Conservation (phyloP, 495 filamentous ascomycete species). For the Saxispiralis lemnorum region DNA sequence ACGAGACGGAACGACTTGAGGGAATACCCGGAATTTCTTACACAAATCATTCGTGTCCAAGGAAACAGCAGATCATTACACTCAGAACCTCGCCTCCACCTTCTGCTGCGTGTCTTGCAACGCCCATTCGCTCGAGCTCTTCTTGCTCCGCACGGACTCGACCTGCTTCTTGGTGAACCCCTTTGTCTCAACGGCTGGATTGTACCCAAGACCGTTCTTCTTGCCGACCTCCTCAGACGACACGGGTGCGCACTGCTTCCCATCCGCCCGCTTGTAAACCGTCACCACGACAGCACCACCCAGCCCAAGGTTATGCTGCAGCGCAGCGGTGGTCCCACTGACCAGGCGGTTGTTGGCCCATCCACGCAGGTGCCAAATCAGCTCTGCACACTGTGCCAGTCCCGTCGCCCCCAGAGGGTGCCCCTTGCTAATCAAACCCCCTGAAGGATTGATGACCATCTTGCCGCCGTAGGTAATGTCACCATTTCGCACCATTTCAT, state of each 20-base stretch:
- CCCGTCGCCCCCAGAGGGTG: slow-evolving; percentile 89
- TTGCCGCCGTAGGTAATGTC: slow-evolving; percentile 88
- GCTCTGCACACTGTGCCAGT: slow-evolving; percentile 83
- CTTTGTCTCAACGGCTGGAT: slow-evolving; percentile 77
- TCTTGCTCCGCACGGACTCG: slow-evolving; percentile 52
- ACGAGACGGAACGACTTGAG: too few species aligned
- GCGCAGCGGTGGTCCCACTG: slow-evolving; percentile 44
- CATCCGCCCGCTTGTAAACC: slow-evolving; percentile 78
- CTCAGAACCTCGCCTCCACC: slow-evolving; percentile 43
- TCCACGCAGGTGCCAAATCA: slow-evolving; percentile 88
- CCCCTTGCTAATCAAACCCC: slow-evolving; percentile 88
- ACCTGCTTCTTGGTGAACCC: slow-evolving; percentile 67
- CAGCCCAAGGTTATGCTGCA: slow-evolving; percentile 90
- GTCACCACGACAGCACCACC: slow-evolving; percentile 85
- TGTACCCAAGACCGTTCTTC: slow-evolving; percentile 61
- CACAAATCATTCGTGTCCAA: not conserved
- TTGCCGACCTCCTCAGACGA: slow-evolving; percentile 40
- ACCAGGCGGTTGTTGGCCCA: slow-evolving; percentile 85
- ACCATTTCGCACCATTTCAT: slow-evolving; percentile 74
- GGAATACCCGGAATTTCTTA: not conserved
- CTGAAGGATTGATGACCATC: slow-evolving; percentile 77
- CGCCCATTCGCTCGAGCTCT: slow-evolving; percentile 50
- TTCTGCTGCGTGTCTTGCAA: slow-evolving; percentile 54
- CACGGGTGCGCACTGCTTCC: slow-evolving; percentile 39
- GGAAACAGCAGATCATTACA: not conserved